A percentile compares a stretch with the other conserved stretches of the same genome.
Conservation (phyloP, 176 grass and related monocot species). For the Echinochloa phyllopogon region DNA sequence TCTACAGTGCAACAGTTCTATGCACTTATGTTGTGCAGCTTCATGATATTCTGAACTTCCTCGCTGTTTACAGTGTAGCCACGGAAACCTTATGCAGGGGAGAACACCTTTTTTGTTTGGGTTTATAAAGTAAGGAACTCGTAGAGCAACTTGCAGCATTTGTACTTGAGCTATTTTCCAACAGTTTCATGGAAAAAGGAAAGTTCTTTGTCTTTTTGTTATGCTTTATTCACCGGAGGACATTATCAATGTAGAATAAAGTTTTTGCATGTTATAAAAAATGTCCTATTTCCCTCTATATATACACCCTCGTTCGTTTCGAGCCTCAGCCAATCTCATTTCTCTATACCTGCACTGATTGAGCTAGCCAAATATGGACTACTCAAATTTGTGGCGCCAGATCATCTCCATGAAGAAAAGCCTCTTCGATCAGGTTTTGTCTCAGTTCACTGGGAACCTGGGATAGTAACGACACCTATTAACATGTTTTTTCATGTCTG, state of each 20-base stretch:
- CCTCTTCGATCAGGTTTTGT: conserved; percentile 80
- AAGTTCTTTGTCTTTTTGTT: conserved; percentile 50
- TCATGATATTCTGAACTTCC: conserved; percentile 41
- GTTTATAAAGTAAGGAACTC: conserved; percentile 32
- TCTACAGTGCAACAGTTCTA: conserved; percentile 16
- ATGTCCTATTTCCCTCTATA: conserved; percentile 50
- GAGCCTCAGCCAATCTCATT: conserved; percentile 45
- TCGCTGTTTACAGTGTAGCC: conserved; percentile 40
- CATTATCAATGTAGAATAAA: conserved; percentile 67
- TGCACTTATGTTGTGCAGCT: conserved; percentile 19
- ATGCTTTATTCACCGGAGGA: conserved; percentile 55
- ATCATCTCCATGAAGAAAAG: conserved; percentile 71
- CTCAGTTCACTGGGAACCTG: conserved; percentile 10
- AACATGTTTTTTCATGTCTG: not conserved
- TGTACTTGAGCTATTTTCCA: conserved; percentile 37
- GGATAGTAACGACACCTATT: not conserved
- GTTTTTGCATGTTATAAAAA: conserved; percentile 54
- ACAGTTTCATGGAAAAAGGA: conserved; percentile 42
- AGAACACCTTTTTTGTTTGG: conserved; percentile 11
- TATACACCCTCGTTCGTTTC: conserved; percentile 38
- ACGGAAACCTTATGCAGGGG: conserved; percentile 26
- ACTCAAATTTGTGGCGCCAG: conserved; percentile 52
- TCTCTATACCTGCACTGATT: conserved; percentile 38
- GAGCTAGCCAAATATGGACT: conserved; percentile 55
- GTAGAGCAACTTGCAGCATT: conserved; percentile 54